Base-by-base conservation (phyloP, 75 land plant genomes). In the Picea sitchensis region DNA sequence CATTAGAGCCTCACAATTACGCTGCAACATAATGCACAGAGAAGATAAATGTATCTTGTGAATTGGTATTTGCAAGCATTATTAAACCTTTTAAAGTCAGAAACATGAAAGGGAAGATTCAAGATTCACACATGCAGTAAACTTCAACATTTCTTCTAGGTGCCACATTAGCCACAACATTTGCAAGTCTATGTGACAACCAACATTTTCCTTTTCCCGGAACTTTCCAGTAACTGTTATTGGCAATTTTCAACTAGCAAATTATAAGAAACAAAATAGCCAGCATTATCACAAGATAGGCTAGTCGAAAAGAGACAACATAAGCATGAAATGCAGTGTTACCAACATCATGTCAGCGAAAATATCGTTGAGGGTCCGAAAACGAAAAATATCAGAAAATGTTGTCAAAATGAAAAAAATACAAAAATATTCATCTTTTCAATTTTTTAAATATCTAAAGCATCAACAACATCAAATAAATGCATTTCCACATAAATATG, bases 1-100 rank as follows among this genome's bases (percentile, higher is more conserved):
- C 88, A 89, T 90, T n/a, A 95, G 67, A 44, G 98, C 98, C 80
- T 95, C 95, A 85, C 94, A 89, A 78, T 95, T 90, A 20, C 98
- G 86, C 98, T 95, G 93, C 81, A 82, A 61, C 75, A 69, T 69
- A 38, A 47, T 47, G 20, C 38, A 69, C 12, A 44, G 17, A 65
- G 41, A 65, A 41, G 20, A 69, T 5, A 69, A 11, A 69, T 34
- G 34, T 20, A 68, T 18, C 21, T 41, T 51, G 20, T 69, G 73
- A 6, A 69, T 17, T 4, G 13, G 11, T 69, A 69, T 18, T 69
- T 69, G n/a, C 7, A 64, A 41, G 73, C 21, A 69, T 6, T 34
- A 44, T 18, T 69, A 2, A 34, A 38, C 6, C 51, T 38, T 38
- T 18, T 34, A 17, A 18, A 18, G 47, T 41, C 23, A 20, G 21